Evolutionary conservation across 2,329 filamentous ascomycete species (phyloP).

Genomic region (Neoascochyta sp.): DNA sequence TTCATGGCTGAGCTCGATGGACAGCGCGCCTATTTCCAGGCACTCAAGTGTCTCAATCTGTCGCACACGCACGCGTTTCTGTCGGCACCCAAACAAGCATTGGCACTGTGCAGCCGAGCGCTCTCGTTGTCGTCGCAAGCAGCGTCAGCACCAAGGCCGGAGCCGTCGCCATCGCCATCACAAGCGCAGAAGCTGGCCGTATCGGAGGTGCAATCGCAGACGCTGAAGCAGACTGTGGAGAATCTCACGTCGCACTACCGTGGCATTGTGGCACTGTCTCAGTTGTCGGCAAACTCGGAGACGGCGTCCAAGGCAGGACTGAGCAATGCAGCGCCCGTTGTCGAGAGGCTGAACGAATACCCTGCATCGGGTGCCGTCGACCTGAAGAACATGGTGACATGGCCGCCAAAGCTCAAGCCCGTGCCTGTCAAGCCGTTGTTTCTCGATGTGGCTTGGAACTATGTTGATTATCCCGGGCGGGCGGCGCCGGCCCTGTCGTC

Average conservation of each 20-base stretch:
- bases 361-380: slow-evolving; percentile 64
- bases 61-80: slow-evolving; percentile 78
- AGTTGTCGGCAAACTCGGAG: slow-evolving; percentile 52
- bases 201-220: slow-evolving; percentile 54
- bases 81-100: slow-evolving; percentile 68
- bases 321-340: slow-evolving; percentile 56
- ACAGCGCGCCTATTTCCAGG: slow-evolving; percentile 78
- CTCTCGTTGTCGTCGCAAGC: slow-evolving; percentile 58
- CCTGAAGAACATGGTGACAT: slow-evolving; percentile 76
- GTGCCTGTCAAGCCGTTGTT: slow-evolving; percentile 94
- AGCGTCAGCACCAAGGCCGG: slow-evolving; percentile 38
- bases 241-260: slow-evolving; percentile 76
- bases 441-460: slow-evolving; percentile 96
- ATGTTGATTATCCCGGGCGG: slow-evolving; percentile 82
- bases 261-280: slow-evolving; percentile 78
- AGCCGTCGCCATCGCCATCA: slow-evolving; percentile 28
- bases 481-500: slow-evolving; percentile 31
- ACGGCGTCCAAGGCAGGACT: slow-evolving; percentile 46
- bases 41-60: slow-evolving; percentile 83
- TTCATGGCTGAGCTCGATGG: slow-evolving; percentile 76
- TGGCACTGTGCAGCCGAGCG: slow-evolving; percentile 78
- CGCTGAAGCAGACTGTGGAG: slow-evolving; percentile 60
- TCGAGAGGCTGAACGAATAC: slow-evolving; percentile 74
- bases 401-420: slow-evolving; percentile 76
- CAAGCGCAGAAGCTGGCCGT: slow-evolving; percentile 66